Evolutionary conservation across 1,139 yeast genomes (phyloP), one percentile per base, ranked within the genome.

Genomic region (Kodamaea plutei): DNA sequence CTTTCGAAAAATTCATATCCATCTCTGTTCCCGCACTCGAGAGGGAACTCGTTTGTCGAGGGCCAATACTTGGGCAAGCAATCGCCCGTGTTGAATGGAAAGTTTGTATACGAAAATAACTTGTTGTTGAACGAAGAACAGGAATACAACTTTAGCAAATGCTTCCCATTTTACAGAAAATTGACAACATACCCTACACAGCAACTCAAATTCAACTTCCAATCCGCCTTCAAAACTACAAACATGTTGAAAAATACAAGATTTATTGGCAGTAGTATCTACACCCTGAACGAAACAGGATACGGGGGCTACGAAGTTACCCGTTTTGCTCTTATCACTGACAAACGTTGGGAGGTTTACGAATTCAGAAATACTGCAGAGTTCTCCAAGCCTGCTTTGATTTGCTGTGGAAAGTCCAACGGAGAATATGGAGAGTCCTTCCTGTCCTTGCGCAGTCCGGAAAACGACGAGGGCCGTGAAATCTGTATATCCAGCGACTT

Each of bases 151-250:
- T 85, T 79, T 54, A 77, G 80, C 11, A 81, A 79, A 46, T 84
- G 93, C 45, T 88, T 85, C 58, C 96, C 96, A 2, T 74, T 79
- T 36, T 84, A 83, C 52, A 64, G 95, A 35, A 80, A 81, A 47
- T 66, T 78, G 31, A 67, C 73, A 23, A 76, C 79, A 22, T 80
- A 72, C 51, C 69, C 73, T 14, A 80, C 91, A 0, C 89, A 80
- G 43, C 76, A 77, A 17, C 52, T 70, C 20, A 69, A 64, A 35
- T 60, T 76, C 31, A 61, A 59, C 56, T 62, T 52, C 46, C 47
- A 44, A 23, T 43, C 47, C 12, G 48, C 63, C 27, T 58, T 72
- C 40, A 63, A 69, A 37, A 58, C 73, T 27, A 23, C 32, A 6
- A 38, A 56, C 1, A 49, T 57, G 36, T 47, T 64, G 8, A 45